Evolutionary conservation across 805 yeast genomes (phyloP).

Genomic region (Pichia eremophila): DNA sequence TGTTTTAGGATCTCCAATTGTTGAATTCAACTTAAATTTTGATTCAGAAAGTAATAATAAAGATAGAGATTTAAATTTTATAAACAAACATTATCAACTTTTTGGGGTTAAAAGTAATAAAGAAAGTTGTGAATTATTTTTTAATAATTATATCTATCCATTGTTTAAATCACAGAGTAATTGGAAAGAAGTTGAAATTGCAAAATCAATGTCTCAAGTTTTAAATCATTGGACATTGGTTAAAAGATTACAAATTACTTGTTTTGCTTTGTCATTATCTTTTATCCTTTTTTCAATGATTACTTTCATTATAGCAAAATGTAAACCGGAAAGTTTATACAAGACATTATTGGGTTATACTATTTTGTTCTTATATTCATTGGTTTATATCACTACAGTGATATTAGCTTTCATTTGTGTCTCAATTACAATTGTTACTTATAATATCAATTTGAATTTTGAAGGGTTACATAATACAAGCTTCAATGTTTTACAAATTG

Average conservation of each 20-base stretch:
- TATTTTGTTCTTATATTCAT: background rate
- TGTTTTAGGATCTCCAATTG: background rate
- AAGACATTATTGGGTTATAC: background rate
- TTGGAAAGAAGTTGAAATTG: background rate
- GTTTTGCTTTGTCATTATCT: constrained; percentile 3
- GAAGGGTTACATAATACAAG: constrained; percentile 2
- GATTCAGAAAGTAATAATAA: constrained; percentile 1
- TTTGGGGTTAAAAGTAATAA: background rate
- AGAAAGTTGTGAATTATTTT: background rate
- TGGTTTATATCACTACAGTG: background rate
- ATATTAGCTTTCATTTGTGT: background rate
- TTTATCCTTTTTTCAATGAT: background rate
- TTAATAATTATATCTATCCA: constrained; percentile 9
- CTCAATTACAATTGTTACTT: background rate
- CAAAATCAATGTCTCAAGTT: constrained; percentile 1
- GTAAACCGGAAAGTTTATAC: background rate
- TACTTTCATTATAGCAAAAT: background rate
- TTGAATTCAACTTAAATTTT: constrained; percentile 8
- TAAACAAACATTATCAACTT: background rate
- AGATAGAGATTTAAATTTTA: background rate
- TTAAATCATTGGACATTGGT: constrained; percentile 2
- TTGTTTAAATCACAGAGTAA: constrained; percentile 3
- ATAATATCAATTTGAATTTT: background rate
- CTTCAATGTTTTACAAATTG: background rate
- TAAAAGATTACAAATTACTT: constrained; percentile 2